These are phyloP conservation scores for Iberis amara DNA, from an alignment of 441 rosid genomes.

Conservation along the genomic window DNA sequence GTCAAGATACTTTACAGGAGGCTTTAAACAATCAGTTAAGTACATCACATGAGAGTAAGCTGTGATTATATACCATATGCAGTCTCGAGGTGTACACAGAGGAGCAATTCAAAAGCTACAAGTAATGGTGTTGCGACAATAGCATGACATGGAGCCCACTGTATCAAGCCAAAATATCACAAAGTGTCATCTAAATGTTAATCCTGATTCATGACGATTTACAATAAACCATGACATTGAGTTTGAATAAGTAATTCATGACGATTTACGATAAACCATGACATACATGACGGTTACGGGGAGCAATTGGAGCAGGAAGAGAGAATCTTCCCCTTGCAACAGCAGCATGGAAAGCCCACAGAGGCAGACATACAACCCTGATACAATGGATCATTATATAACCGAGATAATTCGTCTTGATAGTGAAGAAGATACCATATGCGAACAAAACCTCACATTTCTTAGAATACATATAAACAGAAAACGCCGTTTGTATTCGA, in stretches of 20 bases:
- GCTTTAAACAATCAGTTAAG: neutral
- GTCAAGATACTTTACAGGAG: constrained; percentile 3
- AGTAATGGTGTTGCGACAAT: constrained; percentile 87
- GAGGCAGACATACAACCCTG: constrained; percentile 78
- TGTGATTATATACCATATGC: constrained; percentile 46
- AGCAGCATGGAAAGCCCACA: constrained; percentile 91
- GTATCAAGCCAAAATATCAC: constrained; percentile 26
- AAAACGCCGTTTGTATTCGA: neutral
- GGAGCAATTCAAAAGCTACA: constrained; percentile 88
- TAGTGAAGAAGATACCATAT: neutral
- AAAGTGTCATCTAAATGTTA: constrained; percentile 13
- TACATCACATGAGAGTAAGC: constrained; percentile 5
- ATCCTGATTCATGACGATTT: too few species aligned
- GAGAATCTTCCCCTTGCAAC: constrained; percentile 94
- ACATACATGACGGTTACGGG: constrained; percentile 85
- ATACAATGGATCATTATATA: too few species aligned
- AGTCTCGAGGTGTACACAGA: constrained; percentile 91
- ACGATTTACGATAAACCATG: too few species aligned
- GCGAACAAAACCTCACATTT: constrained; percentile 10
- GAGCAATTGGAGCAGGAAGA: constrained; percentile 89
- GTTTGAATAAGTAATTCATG: too few species aligned
- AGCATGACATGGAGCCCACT: constrained; percentile 99
- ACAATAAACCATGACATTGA: too few species aligned
- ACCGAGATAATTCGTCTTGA: too few species aligned
- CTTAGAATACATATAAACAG: neutral